Conservation (phyloP, 139 green algal genomes). For the Chlamydomonas asymmetrica region DNA sequence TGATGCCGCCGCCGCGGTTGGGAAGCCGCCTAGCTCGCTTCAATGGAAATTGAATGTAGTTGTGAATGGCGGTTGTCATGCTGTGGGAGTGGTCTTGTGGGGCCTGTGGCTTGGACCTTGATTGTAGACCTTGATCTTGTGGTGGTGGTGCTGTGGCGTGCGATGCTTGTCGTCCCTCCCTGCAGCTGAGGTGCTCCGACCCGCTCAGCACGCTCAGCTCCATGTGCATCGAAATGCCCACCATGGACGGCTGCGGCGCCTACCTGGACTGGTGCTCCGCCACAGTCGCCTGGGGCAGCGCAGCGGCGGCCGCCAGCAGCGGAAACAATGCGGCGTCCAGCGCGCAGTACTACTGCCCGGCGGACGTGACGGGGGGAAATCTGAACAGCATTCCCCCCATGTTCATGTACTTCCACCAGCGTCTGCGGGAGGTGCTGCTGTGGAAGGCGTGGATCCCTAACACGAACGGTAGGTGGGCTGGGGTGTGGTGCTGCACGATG, state of each 20-base stretch:
- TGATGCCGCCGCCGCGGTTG: neutral
- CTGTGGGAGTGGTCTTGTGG: no score
- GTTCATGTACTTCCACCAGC: conserved; percentile 59
- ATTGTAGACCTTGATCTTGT: no score
- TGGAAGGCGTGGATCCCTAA: conserved; percentile 41
- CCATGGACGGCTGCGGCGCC: conserved; percentile 28
- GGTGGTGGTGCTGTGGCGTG: neutral
- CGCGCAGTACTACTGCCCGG: conserved; percentile 8
- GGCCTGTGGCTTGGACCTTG: no score
- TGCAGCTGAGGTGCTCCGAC: conserved; percentile 25
- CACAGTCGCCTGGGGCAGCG: neutral
- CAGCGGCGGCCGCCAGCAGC: neutral
- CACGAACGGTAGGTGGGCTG: conserved; percentile 12
- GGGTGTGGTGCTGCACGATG: neutral
- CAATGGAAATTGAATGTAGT: neutral
- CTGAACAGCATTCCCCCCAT: conserved; percentile 38
- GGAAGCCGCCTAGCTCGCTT: neutral
- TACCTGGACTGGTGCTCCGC: conserved; percentile 26
- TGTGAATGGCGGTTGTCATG: neutral
- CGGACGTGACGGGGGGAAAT: neutral
- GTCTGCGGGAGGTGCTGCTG: conserved; percentile 38
- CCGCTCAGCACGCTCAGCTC: conserved; percentile 22
- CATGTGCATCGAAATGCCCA: conserved; percentile 38
- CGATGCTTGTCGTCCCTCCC: neutral
- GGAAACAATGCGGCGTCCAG: neutral